Percentiles rank a stretch among this genome's conserved stretches.
Evolutionary conservation across 768 basidiomycete genomes (phyloP).

Genomic region (Mycena alexandri): DNA sequence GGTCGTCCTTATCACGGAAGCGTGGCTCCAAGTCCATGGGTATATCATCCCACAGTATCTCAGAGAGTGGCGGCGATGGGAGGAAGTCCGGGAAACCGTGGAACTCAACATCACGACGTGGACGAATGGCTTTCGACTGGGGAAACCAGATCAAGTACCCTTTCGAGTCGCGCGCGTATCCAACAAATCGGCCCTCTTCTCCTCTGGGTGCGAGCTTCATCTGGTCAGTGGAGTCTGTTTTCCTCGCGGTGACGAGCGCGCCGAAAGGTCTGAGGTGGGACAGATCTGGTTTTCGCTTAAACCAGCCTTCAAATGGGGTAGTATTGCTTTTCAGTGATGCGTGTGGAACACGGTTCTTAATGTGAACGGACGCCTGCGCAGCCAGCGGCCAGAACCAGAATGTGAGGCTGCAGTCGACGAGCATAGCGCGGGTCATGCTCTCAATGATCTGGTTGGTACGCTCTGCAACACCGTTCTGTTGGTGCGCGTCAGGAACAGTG

Average conservation of each 20-base stretch:
- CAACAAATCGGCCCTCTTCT: constrained; percentile 33
- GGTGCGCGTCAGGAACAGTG: constrained; percentile 41
- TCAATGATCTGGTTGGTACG: constrained; percentile 40
- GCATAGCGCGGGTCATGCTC: constrained; percentile 34
- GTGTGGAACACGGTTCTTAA: constrained; percentile 34
- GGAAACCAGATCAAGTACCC: constrained; percentile 40
- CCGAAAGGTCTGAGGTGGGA: constrained; percentile 34
- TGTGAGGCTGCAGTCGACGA: constrained; percentile 28
- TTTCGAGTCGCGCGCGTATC: constrained; percentile 37
- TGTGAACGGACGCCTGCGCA: constrained; percentile 23
- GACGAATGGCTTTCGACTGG: constrained; percentile 18
- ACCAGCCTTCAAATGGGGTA: constrained; percentile 34
- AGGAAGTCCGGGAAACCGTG: constrained; percentile 33
- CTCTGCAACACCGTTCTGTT: constrained; percentile 46
- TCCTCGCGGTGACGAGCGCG: constrained; percentile 31
- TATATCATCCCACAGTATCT: constrained; percentile 35
- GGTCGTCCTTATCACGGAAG: constrained; percentile 3
- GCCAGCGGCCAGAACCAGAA: constrained; percentile 38
- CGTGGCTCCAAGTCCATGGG: constrained; percentile 12
- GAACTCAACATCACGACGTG: constrained; percentile 32
- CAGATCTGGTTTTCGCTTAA: not conserved
- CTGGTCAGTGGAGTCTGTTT: constrained; percentile 11
- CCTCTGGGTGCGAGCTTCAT: constrained; percentile 20
- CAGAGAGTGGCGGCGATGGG: constrained; percentile 30
- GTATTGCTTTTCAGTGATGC: not conserved